These are phyloP conservation scores for Alternaria postmessia DNA, from an alignment of 2,329 filamentous ascomycete genomes.

Conservation along the genomic window DNA sequence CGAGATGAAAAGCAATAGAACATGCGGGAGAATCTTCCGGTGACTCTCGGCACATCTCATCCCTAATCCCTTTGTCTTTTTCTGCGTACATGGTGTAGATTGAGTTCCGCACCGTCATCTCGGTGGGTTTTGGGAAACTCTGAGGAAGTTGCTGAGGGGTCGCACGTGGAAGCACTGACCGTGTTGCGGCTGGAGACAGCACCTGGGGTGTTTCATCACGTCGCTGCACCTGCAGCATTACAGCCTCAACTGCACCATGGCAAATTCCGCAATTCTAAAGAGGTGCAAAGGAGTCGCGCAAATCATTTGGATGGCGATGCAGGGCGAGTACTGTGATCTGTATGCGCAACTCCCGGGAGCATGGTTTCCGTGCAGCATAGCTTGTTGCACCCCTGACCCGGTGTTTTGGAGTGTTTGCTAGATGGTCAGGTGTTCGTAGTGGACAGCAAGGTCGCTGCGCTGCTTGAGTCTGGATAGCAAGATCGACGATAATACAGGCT, in stretches of 20 bases:
- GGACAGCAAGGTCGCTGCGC: not conserved
- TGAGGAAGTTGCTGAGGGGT: not conserved
- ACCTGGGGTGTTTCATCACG: not conserved
- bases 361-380: not conserved
- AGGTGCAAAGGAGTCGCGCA: not conserved
- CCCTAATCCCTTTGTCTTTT: not conserved
- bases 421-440: not conserved
- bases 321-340: not conserved
- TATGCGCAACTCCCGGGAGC: not conserved
- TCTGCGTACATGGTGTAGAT: not conserved
- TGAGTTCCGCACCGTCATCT: not conserved
- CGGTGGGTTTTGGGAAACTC: not conserved
- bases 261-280: constrained; percentile 1
- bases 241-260: not conserved
- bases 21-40: not conserved
- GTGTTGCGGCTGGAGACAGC: not conserved
- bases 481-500: not conserved
- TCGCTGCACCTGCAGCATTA: not conserved
- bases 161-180: not conserved
- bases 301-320: not conserved
- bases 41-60: not conserved
- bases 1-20: not conserved
- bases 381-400: constrained; percentile 1
- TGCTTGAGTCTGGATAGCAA: not conserved
- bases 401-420: constrained; percentile 3